Conservation (phyloP, 148 eudicot species). For the Cornus suecica region DNA sequence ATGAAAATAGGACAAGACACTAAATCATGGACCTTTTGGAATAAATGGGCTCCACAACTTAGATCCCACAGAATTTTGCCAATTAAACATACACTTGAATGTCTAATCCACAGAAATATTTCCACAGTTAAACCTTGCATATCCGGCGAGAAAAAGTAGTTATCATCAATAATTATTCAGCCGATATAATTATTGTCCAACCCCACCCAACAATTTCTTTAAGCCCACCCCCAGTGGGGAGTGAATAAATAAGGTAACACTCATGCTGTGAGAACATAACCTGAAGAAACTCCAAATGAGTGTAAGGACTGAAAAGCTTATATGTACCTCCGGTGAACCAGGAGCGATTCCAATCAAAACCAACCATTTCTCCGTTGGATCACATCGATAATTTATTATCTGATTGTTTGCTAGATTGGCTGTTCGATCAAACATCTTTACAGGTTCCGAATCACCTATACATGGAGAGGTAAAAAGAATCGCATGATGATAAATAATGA, state of each 20-base stretch:
- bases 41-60: too few relatives aligned
- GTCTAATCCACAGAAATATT: too few relatives aligned
- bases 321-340: slow-evolving; percentile 77
- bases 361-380: slow-evolving; percentile 93
- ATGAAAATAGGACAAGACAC: too few relatives aligned
- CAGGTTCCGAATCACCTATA: slow-evolving; percentile 91
- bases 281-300: not conserved
- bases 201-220: too few relatives aligned
- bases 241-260: not conserved
- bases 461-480: not conserved
- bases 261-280: not conserved
- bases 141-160: too few relatives aligned
- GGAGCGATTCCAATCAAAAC: slow-evolving; percentile 95
- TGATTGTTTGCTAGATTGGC: slow-evolving; percentile 90
- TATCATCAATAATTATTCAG: too few relatives aligned
- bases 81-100: too few relatives aligned
- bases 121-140: too few relatives aligned
- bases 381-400: slow-evolving; percentile 84
- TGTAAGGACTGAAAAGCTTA: not conserved
- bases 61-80: too few relatives aligned
- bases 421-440: slow-evolving; percentile 88
- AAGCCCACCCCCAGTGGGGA: too few relatives aligned
- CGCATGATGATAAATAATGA: not conserved
- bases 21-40: too few relatives aligned
- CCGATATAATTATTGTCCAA: too few relatives aligned